Conservation (phyloP, 73 alveolate genomes). For the Paramecium tetraurelia region DNA sequence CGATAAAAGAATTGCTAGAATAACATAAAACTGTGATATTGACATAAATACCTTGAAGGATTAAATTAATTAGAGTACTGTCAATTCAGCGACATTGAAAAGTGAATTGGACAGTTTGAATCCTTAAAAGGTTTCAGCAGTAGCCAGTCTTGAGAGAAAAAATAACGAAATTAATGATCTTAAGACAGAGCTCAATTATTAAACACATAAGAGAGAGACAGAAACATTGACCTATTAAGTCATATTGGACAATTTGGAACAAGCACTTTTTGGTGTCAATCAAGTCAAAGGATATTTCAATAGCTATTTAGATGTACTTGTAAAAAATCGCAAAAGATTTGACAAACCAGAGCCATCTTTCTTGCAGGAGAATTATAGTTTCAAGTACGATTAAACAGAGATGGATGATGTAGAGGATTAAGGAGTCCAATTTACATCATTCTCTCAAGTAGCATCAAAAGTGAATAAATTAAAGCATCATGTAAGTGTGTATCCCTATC, state of each 20-base stretch:
- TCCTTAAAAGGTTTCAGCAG: constrained; percentile 48
- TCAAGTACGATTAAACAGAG: background rate
- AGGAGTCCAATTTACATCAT: background rate
- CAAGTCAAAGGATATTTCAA: constrained; percentile 48
- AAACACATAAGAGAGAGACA: constrained; percentile 26
- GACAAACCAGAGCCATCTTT: constrained; percentile 48
- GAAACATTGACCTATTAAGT: background rate
- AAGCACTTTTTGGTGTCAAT: constrained; percentile 51
- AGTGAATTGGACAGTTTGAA: constrained; percentile 9
- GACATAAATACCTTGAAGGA: background rate
- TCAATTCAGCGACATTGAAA: constrained; percentile 38
- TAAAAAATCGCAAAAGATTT: constrained; percentile 40
- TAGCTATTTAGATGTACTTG: constrained; percentile 2
- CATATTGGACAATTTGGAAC: constrained; percentile 30
- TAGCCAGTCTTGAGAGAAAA: constrained; percentile 40
- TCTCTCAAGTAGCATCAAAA: background rate
- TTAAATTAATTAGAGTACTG: background rate
- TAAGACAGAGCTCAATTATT: constrained; percentile 10
- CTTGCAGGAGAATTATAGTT: background rate
- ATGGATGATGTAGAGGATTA: background rate
- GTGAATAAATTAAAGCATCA: constrained; percentile 40
- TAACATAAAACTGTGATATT: constrained; percentile 34
- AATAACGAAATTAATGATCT: constrained; percentile 29
- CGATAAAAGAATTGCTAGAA: constrained; percentile 49
- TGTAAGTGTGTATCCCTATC: background rate